Percentiles rank a stretch among this genome's conserved stretches.
phyloP scores from a whole-genome alignment of 371 early-diverging fungal genomes.

The Catenaria anguillulae region DNA sequence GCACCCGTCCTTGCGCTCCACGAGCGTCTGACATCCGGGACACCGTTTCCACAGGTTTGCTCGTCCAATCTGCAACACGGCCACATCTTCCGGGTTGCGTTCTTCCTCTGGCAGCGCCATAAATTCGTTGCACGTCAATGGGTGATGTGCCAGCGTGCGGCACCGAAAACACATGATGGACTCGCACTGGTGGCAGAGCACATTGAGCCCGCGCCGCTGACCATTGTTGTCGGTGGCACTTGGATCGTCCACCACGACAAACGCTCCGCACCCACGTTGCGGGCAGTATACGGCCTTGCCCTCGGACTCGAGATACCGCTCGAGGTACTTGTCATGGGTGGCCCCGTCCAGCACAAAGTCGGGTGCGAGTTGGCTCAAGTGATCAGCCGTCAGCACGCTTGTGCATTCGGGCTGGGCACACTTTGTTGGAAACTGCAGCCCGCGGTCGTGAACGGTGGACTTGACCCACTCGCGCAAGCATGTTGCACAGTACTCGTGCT shows the following conservation, averaged over 20 bases:
- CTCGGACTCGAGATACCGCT: neutral
- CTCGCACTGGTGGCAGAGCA: neutral
- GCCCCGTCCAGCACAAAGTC: neutral
- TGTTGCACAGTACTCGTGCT: neutral
- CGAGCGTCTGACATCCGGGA: neutral
- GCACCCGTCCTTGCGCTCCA: constrained; percentile 1
- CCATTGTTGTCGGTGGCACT: neutral
- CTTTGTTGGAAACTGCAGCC: neutral
- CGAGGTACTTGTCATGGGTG: neutral
- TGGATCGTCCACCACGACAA: too few relatives aligned
- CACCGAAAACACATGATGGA: neutral
- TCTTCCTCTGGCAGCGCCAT: neutral
- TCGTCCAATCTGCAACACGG: neutral
- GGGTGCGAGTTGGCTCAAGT: neutral
- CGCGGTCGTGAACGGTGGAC: neutral
- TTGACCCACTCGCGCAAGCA: neutral
- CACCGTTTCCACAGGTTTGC: neutral
- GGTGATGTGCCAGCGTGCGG: neutral
- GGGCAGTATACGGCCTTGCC: neutral
- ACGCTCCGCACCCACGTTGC: neutral
- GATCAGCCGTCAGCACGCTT: neutral
- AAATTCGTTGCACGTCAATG: neutral
- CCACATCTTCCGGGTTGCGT: neutral
- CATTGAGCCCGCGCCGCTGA: neutral
- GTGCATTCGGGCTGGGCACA: neutral